Evolutionary conservation across 2,329 filamentous ascomycete species (phyloP), one percentile per base, ranked within the genome.

Genomic region (Dothistroma pini): DNA sequence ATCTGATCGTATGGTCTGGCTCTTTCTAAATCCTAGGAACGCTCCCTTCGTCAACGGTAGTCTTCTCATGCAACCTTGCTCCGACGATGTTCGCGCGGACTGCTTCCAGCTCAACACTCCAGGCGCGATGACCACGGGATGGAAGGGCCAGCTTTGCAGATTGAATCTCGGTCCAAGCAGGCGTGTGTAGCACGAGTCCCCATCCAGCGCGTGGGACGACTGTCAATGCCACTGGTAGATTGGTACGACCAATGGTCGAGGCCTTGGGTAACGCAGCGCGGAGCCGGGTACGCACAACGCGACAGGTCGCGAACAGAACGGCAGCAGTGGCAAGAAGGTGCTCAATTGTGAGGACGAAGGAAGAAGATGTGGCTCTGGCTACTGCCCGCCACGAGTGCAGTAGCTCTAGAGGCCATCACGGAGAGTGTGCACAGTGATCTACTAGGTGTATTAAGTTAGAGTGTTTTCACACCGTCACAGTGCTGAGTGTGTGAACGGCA

Each of bases 391-490:
- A 32, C 44, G 54, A 57, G 52, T 65, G 65, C 61, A 64, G 61
- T 65, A 65, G 65, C 62, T 66, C 54, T 53, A 16, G 47, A 44
- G 53, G 57, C 62, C 62, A 65, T 65, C 57, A 57, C 57, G 52
- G 52, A 62, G 57, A 59, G 57, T 60, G 61, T 59, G 60, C 63
- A 65, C 60, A 58, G 61, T 59, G 56, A 59, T 57, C 61, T 62
- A 53, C 61, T 62, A 56, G 54, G 58, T 44, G 19, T 54, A 63
- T 64, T 65, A 57, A 63, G 62, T 64, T 66, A 63, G 64, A 57
- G 62, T 60, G 62, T 60, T 58, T 57, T 58, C 41, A 44, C 41
- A 14, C 41, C 41, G 9, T 4, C 16, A 44, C 41, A 44, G 8
- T n/a, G n/a, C n/a, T n/a, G n/a, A n/a, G n/a, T 44, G 58, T 44